These are phyloP conservation scores for Teratosphaeria gauchensis DNA, from an alignment of 2,329 filamentous ascomycete genomes.

Conservation along the genomic window DNA sequence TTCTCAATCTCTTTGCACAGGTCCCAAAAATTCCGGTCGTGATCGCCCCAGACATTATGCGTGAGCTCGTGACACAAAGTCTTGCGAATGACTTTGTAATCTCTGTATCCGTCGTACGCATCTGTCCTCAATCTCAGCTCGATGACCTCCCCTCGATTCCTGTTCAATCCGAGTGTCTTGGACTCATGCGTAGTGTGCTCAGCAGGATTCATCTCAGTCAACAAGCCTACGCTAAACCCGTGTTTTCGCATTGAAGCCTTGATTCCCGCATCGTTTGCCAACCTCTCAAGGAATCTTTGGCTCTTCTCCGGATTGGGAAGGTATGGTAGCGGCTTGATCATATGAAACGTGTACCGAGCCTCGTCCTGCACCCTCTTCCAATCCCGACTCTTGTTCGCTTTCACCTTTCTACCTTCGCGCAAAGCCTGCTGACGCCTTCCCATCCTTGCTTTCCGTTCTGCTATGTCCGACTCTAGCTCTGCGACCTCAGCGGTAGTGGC, in stretches of 20 bases:
- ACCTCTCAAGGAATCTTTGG: conserved; percentile 59
- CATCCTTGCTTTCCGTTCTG: conserved; percentile 41
- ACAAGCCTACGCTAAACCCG: conserved; percentile 69
- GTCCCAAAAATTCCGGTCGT: conserved; percentile 84
- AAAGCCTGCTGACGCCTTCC: conserved; percentile 29
- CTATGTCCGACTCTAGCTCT: conserved; percentile 43
- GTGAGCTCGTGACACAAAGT: conserved; percentile 92
- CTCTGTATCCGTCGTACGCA: conserved; percentile 83
- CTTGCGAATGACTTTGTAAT: conserved; percentile 83
- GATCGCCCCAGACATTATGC: conserved; percentile 78
- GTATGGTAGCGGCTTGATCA: conserved; percentile 63
- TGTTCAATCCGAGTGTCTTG: conserved; percentile 74
- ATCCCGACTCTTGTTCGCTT: conserved; percentile 29
- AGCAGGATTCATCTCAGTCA: conserved; percentile 93
- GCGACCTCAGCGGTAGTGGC: conserved; percentile 51
- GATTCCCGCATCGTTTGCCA: conserved; percentile 79
- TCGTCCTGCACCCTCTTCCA: conserved; percentile 46
- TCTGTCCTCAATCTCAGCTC: conserved; percentile 87
- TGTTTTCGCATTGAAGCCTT: conserved; percentile 73
- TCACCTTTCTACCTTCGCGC: conserved; percentile 28
- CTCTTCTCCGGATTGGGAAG: conserved; percentile 68
- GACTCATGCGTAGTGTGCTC: conserved; percentile 75
- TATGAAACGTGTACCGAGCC: conserved; percentile 68
- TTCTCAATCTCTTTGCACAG: conserved; percentile 77
- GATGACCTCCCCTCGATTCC: conserved; percentile 80